phyloP scores from a whole-genome alignment of 768 basidiomycete genomes.

The Auricularia cornea region DNA sequence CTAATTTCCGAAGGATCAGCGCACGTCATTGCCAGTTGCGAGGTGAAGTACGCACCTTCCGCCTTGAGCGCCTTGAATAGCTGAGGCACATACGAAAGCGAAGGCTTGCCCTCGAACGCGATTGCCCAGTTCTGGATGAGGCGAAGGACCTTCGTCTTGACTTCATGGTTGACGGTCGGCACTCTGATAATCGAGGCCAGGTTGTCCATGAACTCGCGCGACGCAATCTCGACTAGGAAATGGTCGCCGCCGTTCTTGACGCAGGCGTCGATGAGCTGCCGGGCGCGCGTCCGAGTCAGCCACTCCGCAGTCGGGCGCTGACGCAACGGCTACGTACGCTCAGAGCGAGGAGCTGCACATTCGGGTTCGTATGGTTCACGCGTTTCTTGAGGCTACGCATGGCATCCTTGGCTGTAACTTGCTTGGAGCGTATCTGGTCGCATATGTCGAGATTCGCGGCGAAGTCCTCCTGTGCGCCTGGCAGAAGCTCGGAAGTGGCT shows the following conservation, averaged over 20 bases:
- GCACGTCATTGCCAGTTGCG: not conserved
- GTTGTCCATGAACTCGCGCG: slow-evolving; percentile 90
- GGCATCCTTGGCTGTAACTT: slow-evolving; percentile 74
- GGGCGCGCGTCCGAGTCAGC: slow-evolving; percentile 6
- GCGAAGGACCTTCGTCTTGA: slow-evolving; percentile 69
- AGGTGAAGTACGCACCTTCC: slow-evolving; percentile 49
- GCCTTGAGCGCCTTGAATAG: slow-evolving; percentile 67
- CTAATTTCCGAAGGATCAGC: slow-evolving; percentile 26
- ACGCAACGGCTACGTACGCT: slow-evolving; percentile 46
- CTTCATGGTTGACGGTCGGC: slow-evolving; percentile 66
- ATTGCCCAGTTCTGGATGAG: slow-evolving; percentile 91
- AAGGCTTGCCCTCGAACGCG: slow-evolving; percentile 75
- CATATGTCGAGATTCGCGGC: slow-evolving; percentile 92
- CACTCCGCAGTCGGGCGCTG: slow-evolving; percentile 1
- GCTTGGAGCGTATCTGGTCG: slow-evolving; percentile 91
- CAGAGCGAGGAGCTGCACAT: slow-evolving; percentile 84
- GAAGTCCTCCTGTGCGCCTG: slow-evolving; percentile 80
- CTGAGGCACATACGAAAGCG: slow-evolving; percentile 65
- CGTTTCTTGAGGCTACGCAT: slow-evolving; percentile 84
- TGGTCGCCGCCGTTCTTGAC: slow-evolving; percentile 97
- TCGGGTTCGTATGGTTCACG: slow-evolving; percentile 90
- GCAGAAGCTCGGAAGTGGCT: slow-evolving; percentile 85
- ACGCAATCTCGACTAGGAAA: slow-evolving; percentile 76
- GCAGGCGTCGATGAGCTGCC: slow-evolving; percentile 78
- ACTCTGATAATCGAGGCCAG: slow-evolving; percentile 81